Base-by-base conservation (phyloP, 2,329 filamentous ascomycete species). In the Ceratocystis destructans region DNA sequence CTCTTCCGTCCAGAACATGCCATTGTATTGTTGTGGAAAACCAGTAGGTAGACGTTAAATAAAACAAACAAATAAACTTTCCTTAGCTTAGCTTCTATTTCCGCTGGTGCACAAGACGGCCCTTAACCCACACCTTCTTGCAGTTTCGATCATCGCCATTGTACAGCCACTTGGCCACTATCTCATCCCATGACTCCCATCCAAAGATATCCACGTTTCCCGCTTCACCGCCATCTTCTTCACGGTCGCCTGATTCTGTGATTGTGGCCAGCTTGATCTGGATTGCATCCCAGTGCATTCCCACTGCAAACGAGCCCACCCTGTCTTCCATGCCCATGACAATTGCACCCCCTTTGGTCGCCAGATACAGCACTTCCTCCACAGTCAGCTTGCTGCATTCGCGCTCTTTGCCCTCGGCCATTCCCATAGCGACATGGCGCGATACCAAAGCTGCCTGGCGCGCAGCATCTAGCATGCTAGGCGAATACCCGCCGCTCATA, bases 131-230 rank as follows among this genome's bases (percentile, higher is more conserved):
- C 4, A 99, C 94, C 70, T 82, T 85, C 71, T 81, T 82, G 2
- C 91, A 93, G 75, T 97, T 97, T 70, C 93, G 80, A 76, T 97
- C 94, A 78, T 97, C 92, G 0, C 94, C 94, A 70, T 84, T 88
- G 76, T 89, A 99, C 69, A 97, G 79, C 94, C 94, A 99, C 79
- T 99, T 99, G 64, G 90, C 89, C 10, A 97, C 77, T 72, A 80
- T 84, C 72, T 97, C 90, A 48, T 87, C 84, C 90, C 89, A 95
- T n/a, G 73, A 83, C 80, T 97, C 93, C 83, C 87, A 90, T 0
- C 91, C 92, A 78, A 96, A 99, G 0, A 96, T 75, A 75, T 96
- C 91, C 0, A 96, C 90, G 61, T 86, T 85, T 0, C 87, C 86
- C 1, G 77, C 76, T 2, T 80, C 78, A 1, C 70, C 71, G 3